These are phyloP conservation scores for Cyclocybe aegerita DNA, from an alignment of 768 basidiomycete species.

Conservation along the genomic window DNA sequence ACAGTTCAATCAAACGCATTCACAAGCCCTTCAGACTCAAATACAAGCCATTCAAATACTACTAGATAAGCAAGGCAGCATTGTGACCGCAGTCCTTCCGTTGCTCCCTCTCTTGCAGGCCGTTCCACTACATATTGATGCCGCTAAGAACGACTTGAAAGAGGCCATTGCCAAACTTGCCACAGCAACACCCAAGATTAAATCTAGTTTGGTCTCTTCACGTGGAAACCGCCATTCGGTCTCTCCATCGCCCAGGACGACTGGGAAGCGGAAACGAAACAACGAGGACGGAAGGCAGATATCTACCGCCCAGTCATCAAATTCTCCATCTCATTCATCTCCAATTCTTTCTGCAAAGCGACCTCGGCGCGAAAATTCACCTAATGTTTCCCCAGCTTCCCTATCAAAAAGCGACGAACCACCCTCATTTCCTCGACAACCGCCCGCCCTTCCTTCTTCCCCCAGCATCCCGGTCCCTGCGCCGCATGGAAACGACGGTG, in stretches of 20 bases:
- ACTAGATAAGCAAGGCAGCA: constrained; percentile 60
- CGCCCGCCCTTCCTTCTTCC: too few relatives aligned
- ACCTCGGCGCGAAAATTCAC: not conserved
- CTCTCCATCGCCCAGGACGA: too few relatives aligned
- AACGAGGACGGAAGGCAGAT: not conserved
- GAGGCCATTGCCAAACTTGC: constrained; percentile 22
- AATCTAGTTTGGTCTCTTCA: too few relatives aligned
- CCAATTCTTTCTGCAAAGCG: not conserved
- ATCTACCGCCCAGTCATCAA: too few relatives aligned
- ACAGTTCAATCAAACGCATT: constrained; percentile 48
- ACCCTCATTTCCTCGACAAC: too few relatives aligned
- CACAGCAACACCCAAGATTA: not conserved
- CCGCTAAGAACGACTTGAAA: constrained; percentile 30
- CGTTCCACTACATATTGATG: constrained; percentile 56
- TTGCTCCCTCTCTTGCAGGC: constrained; percentile 61
- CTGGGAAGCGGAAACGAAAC: constrained; percentile 7
- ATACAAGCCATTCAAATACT: constrained; percentile 55
- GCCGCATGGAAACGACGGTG: too few relatives aligned
- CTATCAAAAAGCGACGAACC: too few relatives aligned
- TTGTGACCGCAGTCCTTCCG: constrained; percentile 55
- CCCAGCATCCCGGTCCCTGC: too few relatives aligned
- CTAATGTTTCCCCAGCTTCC: too few relatives aligned
- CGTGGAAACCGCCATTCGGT: too few relatives aligned
- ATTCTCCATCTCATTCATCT: not conserved
- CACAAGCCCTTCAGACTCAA: constrained; percentile 50